These are phyloP conservation scores for Carpinus fangiana DNA, from an alignment of 306 rosid species.

Conservation along the genomic window DNA sequence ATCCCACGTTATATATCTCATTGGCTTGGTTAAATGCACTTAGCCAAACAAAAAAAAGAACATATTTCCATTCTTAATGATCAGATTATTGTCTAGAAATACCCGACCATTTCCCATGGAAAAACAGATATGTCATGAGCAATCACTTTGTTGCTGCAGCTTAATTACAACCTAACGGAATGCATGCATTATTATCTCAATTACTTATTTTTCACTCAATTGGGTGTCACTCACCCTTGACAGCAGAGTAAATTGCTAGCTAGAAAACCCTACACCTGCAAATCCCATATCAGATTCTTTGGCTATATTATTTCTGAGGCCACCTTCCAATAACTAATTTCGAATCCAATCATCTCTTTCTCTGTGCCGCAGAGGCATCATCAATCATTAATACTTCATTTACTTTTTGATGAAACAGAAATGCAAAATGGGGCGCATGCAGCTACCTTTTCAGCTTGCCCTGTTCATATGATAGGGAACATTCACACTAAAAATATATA, in stretches of 20 bases:
- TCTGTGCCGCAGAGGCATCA: not conserved
- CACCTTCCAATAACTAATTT: not conserved
- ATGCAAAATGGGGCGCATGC: conserved; percentile 6
- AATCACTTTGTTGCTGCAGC: no score
- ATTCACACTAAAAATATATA: conserved; percentile 8
- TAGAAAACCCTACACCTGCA: not conserved
- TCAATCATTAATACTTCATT: conserved; percentile 20
- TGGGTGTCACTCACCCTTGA: not conserved
- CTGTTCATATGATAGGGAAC: conserved; percentile 33
- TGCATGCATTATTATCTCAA: not conserved
- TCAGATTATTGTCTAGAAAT: not conserved
- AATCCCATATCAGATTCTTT: no score
- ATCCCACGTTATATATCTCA: not conserved
- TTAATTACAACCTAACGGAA: no score
- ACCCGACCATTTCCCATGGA: not conserved
- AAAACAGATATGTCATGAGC: not conserved
- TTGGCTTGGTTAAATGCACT: conserved; percentile 16
- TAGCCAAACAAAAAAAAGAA: not conserved
- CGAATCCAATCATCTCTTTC: not conserved
- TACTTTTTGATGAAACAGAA: conserved; percentile 23
- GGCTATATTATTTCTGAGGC: not conserved
- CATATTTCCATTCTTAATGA: not conserved
- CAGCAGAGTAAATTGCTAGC: not conserved
- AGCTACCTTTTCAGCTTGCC: not conserved
- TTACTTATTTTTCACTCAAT: not conserved